Base-by-base conservation (phyloP, 805 yeast species). In the Kluyveromyces aestuarii region DNA sequence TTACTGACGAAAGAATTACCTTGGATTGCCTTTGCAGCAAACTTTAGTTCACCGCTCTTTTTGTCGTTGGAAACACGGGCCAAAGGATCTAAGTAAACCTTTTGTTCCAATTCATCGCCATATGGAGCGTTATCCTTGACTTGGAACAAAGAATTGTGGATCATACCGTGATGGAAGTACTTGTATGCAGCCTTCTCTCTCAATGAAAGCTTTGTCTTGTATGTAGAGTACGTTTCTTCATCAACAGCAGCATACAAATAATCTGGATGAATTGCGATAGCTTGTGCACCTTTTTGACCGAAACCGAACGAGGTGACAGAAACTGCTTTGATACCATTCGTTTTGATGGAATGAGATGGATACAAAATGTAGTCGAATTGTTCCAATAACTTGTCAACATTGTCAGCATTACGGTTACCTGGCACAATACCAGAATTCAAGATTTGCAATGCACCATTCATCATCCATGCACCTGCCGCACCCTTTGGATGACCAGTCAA, bases 381-480 rank as follows among this genome's bases (percentile, higher is more conserved):
- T 72, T 88, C 88, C 66, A 93, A 76, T 19, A 76, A 65, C 63
- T 80, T 76, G 72, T 93, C 99, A 60, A 93, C 81, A 66, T 93
- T 93, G 71, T 93, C 99, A 55, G 99, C 99, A 64, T 93, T 95
- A 72, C 97, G 82, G 79, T 93, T 93, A 70, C 99, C 99, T 59
- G 99, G 99, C 59, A 93, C 96, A 62, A 90, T 64, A 71, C 99
- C 98, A 62, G 86, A 70, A 74, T 87, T 85, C 68, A 93, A 76
- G 58, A 90, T 82, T 76, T 93, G 99, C 58, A 93, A 74, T 50
- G 88, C 96, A 72, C 99, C 99, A 71, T 93, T 95, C 79, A 93
- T 74, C 99, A 93, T 93, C 99, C 99, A 93, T 50, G 99, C 98
- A 79, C 97, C 99, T 50, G 99, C 99, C 61, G 99, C 99, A 80